These are phyloP conservation scores for Lachnellula cervina DNA, from an alignment of 2,329 filamentous ascomycete species.

Conservation along the genomic window DNA sequence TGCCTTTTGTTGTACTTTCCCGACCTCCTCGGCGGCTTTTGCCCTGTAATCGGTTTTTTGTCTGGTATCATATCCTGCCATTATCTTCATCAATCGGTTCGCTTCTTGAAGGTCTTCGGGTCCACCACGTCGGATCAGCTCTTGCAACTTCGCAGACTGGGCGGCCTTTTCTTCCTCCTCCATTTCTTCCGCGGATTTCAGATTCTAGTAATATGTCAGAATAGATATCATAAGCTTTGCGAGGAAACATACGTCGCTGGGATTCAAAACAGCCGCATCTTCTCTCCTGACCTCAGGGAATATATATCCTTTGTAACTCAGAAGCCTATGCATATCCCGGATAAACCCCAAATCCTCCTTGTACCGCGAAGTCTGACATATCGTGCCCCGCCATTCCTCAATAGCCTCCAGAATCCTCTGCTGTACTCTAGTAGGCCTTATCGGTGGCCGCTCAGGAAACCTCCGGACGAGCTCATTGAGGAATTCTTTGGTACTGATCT, in stretches of 20 bases:
- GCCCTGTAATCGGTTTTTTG: conserved; percentile 97
- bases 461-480: conserved; percentile 95
- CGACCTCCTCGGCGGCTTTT: conserved; percentile 92
- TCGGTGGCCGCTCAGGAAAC: conserved; percentile 88
- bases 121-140: conserved; percentile 85
- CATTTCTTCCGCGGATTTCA: conserved; percentile 97
- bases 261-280: conserved; percentile 93
- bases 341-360: conserved; percentile 97
- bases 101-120: conserved; percentile 95
- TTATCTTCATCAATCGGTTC: conserved; percentile 97
- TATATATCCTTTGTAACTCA: conserved; percentile 95
- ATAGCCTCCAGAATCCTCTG: conserved; percentile 90
- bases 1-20: conserved; percentile 93
- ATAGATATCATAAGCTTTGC: not conserved
- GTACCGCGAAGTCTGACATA: conserved; percentile 96
- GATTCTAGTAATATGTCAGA: conserved; percentile 56
- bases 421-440: conserved; percentile 82
- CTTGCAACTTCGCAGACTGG: conserved; percentile 96
- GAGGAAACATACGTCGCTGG: conserved; percentile 75
- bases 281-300: conserved; percentile 91
- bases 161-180: conserved; percentile 93
- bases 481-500: conserved; percentile 98
- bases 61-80: conserved; percentile 94
- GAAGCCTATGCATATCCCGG: conserved; percentile 90
- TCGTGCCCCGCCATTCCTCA: conserved; percentile 96